phyloP scores from a whole-genome alignment of 2,329 filamentous ascomycete species.

The Coniella lustricola region DNA sequence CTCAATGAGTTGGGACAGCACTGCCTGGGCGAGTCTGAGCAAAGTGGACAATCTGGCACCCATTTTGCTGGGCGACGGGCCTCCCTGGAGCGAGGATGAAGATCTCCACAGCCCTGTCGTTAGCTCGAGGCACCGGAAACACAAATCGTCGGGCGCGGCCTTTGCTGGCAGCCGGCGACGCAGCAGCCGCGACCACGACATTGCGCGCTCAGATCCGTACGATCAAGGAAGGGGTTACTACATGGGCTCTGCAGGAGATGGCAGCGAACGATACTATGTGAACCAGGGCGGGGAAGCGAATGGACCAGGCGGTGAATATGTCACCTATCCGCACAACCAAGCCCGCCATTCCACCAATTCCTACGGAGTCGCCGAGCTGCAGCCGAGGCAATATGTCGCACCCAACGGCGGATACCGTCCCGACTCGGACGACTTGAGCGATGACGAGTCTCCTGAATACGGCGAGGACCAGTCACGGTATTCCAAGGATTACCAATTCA shows the following conservation, averaged over 20 bases:
- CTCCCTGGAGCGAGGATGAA: slow-evolving; percentile 92
- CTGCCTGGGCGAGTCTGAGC: slow-evolving; percentile 47
- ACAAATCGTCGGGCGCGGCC: slow-evolving; percentile 60
- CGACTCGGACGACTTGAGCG: slow-evolving; percentile 53
- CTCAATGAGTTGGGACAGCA: slow-evolving; percentile 49
- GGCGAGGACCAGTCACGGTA: slow-evolving; percentile 68
- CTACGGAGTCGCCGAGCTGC: slow-evolving; percentile 39
- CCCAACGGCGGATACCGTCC: slow-evolving; percentile 44
- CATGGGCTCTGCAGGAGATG: slow-evolving; percentile 60
- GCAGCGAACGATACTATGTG: slow-evolving; percentile 68
- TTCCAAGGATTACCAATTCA: slow-evolving; percentile 89
- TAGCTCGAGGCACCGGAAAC: slow-evolving; percentile 76
- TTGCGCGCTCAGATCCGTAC: slow-evolving; percentile 43
- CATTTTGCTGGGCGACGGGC: slow-evolving; percentile 79
- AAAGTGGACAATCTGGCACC: slow-evolving; percentile 68
- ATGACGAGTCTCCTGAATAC: slow-evolving; percentile 51
- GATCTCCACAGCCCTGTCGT: slow-evolving; percentile 89
- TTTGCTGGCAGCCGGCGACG: slow-evolving; percentile 40
- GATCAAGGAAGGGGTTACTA: slow-evolving; percentile 61
- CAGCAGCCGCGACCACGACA: slow-evolving; percentile 34
- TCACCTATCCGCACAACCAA: slow-evolving; percentile 67
- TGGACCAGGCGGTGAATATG: slow-evolving; percentile 71
- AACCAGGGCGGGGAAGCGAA: slow-evolving; percentile 63
- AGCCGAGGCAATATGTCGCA: slow-evolving; percentile 37
- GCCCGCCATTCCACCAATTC: slow-evolving; percentile 48